Percentiles rank a stretch among this genome's conserved stretches.
Evolutionary conservation across 352 stramenopile genomes (phyloP).

Genomic region (Globisporangium barbulae): DNA sequence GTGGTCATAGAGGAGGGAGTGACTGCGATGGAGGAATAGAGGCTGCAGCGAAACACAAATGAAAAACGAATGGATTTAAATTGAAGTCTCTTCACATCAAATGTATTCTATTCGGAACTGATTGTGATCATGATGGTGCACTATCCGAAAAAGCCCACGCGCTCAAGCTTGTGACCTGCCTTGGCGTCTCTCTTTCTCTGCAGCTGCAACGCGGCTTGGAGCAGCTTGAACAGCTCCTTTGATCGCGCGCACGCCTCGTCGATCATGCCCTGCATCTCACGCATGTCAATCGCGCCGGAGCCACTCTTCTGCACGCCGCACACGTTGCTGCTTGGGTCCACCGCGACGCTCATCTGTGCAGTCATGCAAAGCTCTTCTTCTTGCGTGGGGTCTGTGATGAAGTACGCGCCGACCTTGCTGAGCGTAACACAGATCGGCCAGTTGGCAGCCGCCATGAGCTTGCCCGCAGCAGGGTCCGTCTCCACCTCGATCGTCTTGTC

Average conservation of each 20-base stretch:
- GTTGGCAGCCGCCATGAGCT: slow-evolving; percentile 44
- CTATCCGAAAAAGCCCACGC: slow-evolving; percentile 64
- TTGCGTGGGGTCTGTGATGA: slow-evolving; percentile 64
- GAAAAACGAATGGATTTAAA: background rate
- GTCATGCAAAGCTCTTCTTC: slow-evolving; percentile 79
- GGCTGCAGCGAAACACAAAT: background rate
- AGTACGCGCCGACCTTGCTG: slow-evolving; percentile 66
- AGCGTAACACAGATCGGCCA: slow-evolving; percentile 78
- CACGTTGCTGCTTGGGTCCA: slow-evolving; percentile 54
- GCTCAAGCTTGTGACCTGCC: slow-evolving; percentile 47
- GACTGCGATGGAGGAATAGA: slow-evolving; percentile 42
- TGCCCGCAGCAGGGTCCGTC: slow-evolving; percentile 55
- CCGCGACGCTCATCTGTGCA: slow-evolving; percentile 67
- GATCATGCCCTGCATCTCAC: slow-evolving; percentile 80
- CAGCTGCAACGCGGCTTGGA: slow-evolving; percentile 43
- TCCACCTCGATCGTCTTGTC: slow-evolving; percentile 79
- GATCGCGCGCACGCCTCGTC: slow-evolving; percentile 64
- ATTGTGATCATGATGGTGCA: background rate
- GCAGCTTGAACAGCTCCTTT: slow-evolving; percentile 59
- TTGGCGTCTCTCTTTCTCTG: slow-evolving; percentile 47
- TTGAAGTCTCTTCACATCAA: slow-evolving; percentile 1
- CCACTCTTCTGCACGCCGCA: slow-evolving; percentile 79
- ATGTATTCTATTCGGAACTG: too few relatives aligned
- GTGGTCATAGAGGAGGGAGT: slow-evolving; percentile 16
- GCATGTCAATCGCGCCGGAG: slow-evolving; percentile 57